phyloP scores from a whole-genome alignment of 441 rosid genomes.

The Mallotus japonicus region DNA sequence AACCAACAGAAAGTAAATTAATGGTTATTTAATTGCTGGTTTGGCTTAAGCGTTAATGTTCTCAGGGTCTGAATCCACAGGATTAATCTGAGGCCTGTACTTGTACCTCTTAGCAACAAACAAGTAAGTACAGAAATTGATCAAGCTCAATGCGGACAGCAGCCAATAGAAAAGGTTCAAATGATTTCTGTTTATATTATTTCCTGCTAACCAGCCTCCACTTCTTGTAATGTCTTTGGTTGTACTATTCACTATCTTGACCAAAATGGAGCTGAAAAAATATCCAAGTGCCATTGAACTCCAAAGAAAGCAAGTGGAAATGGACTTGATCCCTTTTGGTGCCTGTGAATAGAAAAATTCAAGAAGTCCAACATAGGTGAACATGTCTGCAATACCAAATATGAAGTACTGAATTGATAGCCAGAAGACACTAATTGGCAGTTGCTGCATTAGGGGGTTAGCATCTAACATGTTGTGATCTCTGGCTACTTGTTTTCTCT shows the following conservation, averaged over 20 bases:
- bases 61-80: conserved; percentile 7
- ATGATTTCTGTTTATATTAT: conserved; percentile 58
- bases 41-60: neutral
- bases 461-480: conserved; percentile 53
- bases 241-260: conserved; percentile 46
- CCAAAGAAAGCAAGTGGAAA: conserved; percentile 62
- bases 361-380: conserved; percentile 51
- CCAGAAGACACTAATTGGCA: conserved; percentile 56
- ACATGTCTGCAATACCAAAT: conserved; percentile 62
- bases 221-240: conserved; percentile 37
- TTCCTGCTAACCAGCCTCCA: conserved; percentile 63
- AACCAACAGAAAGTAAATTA: too few relatives aligned
- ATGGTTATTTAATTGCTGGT: neutral
- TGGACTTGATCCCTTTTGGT: conserved; percentile 46
- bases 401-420: conserved; percentile 55
- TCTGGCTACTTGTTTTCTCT: conserved; percentile 46
- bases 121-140: conserved; percentile 51
- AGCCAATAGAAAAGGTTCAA: conserved; percentile 51
- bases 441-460: conserved; percentile 37
- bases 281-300: conserved; percentile 61
- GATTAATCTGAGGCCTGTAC: conserved; percentile 33
- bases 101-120: conserved; percentile 42
- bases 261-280: conserved; percentile 44
- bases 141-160: conserved; percentile 44
- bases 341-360: conserved; percentile 67